Base-by-base conservation (phyloP, 2,329 filamentous ascomycete species). In the Zymoseptoria passerinii region DNA sequence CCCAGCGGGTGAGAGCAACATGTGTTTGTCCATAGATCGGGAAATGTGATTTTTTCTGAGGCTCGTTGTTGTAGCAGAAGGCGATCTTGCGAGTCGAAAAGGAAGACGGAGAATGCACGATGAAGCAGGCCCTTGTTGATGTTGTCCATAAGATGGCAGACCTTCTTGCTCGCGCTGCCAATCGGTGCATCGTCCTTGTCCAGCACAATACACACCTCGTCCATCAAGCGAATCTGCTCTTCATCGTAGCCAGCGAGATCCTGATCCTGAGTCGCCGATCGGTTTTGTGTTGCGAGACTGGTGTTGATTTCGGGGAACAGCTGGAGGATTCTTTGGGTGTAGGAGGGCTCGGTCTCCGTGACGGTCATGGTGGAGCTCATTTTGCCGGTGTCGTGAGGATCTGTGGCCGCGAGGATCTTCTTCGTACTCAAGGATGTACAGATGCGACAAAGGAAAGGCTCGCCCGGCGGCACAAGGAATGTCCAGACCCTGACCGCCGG, bases 11-110 rank as follows among this genome's bases (percentile, higher is more conserved):
- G 94, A 48, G 94, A 99, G 81, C 94, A 99, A 82, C 94, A 99
- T 29, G 94, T 99, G 78, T 99, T 99, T 64, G 94, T 99, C 94
- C 94, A 99, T 87, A 96, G 92, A 73, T 96, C 90, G n/a, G 94
- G 92, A 78, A 99, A 99, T 6, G 94, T 99, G 72, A 99, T 99
- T 81, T 99, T 99, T 79, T 97, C 92, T 48, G 86, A 80, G 28
- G 94, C 94, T 66, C 94, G 89, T 80, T 97, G 94, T 78, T 99
- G 94, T 54, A 99, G 85, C 50, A 99, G 87, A 61, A 97, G 81
- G 68, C 91, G 88, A 75, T 96, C 95, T 73, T 94, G 83, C 62
- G 89, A 87, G 77, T 97, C 90, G 80, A 99, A 99, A 66, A 99
- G 86, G 79, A 99, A 99, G 67, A 95, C 90, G 59, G 92, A 97